Percentiles rank a stretch among this genome's conserved stretches.
Conservation (phyloP, 768 basidiomycete species). For the Serendipita vermifera region DNA sequence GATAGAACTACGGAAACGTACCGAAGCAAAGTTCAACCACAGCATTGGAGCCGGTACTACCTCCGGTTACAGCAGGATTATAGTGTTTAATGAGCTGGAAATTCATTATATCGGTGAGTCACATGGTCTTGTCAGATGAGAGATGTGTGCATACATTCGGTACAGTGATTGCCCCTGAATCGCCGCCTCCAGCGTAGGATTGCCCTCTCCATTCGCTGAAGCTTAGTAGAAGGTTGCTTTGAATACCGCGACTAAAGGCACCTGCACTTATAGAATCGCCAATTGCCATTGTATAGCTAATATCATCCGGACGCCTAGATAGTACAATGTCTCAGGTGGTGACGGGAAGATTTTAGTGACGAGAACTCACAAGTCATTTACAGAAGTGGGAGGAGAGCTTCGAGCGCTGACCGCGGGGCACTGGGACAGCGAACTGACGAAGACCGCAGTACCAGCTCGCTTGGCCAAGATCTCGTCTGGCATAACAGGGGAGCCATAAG, state of each 20-base stretch:
- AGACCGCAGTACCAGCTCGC: neutral
- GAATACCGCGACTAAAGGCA: constrained; percentile 4
- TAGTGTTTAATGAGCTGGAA: constrained; percentile 9
- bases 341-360: neutral
- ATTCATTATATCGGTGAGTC: neutral
- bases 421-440: neutral
- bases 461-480: neutral
- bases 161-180: constrained; percentile 9
- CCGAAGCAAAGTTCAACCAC: constrained; percentile 11
- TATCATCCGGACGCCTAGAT: neutral
- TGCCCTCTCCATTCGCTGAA: constrained; percentile 9
- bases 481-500: too few species aligned
- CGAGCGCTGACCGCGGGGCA: neutral
- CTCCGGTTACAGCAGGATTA: neutral
- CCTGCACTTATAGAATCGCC: constrained; percentile 9
- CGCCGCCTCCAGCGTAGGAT: constrained; percentile 5
- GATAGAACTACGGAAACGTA: neutral
- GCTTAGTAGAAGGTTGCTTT: neutral
- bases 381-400: neutral
- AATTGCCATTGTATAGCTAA: constrained; percentile 8
- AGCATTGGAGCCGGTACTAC: constrained; percentile 7
- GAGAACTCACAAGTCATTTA: neutral
- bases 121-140: neutral
- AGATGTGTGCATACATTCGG: constrained; percentile 7
- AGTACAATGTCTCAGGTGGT: neutral